Conservation (phyloP, 2,329 filamentous ascomycete species). For the Tympanopsis confertula region DNA sequence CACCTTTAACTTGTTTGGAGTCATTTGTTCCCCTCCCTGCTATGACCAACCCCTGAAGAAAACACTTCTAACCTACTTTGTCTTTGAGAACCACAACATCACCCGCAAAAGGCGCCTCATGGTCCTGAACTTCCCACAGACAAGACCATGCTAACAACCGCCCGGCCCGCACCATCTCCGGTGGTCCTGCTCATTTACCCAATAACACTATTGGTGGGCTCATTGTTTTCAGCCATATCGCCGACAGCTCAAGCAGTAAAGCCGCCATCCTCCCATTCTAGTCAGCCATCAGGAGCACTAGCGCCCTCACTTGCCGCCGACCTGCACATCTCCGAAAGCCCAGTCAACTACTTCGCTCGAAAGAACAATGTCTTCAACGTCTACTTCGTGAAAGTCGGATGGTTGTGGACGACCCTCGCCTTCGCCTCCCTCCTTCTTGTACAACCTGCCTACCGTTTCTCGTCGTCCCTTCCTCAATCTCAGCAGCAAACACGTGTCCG, state of each 20-base stretch:
- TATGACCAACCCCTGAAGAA: no score
- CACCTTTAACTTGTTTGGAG: no score
- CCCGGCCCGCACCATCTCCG: no score
- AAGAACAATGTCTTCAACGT: constrained; percentile 59
- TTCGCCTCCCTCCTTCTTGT: constrained; percentile 40
- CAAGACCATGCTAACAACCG: no score
- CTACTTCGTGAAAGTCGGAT: constrained; percentile 58
- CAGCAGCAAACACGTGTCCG: no score
- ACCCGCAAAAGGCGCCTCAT: no score
- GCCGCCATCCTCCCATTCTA: neutral
- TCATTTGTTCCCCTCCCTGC: no score
- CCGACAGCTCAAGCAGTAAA: constrained; percentile 31
- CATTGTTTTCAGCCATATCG: constrained; percentile 47
- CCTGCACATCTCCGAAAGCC: neutral
- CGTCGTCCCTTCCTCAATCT: neutral
- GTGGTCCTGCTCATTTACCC: constrained; percentile 35
- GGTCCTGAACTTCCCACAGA: no score
- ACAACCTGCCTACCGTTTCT: constrained; percentile 24
- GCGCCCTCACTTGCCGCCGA: neutral
- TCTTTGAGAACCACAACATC: no score
- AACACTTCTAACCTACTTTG: no score
- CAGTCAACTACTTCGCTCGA: constrained; percentile 45
- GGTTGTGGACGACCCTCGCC: constrained; percentile 54
- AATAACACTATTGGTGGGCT: constrained; percentile 46
- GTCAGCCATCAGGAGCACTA: neutral